phyloP scores from a whole-genome alignment of 345 rosid species.

The Corymbia maculata region DNA sequence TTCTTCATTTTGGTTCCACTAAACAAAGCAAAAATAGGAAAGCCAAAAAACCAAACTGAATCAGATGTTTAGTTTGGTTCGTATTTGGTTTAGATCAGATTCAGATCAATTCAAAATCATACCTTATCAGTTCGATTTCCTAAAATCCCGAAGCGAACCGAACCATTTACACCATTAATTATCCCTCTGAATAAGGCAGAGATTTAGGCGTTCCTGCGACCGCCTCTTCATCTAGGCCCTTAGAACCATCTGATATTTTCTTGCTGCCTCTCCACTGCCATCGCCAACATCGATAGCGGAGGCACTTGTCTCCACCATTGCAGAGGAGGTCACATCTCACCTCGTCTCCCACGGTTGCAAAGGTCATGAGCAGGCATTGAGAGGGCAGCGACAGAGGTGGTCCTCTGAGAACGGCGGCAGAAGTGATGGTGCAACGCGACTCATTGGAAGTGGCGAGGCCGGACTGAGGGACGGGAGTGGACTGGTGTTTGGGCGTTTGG shows the following conservation, averaged over 20 bases:
- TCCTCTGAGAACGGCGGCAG: neutral
- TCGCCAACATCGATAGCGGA: neutral
- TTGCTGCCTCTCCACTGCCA: neutral
- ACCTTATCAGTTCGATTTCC: too few species aligned
- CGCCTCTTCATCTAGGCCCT: too few species aligned
- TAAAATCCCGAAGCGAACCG: too few species aligned
- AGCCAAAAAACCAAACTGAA: too few species aligned
- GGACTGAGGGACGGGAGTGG: neutral
- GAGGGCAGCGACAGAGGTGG: neutral
- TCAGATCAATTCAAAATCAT: too few species aligned
- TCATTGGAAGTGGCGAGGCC: neutral
- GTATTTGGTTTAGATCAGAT: too few species aligned
- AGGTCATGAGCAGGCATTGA: neutral
- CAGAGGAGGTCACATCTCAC: neutral
- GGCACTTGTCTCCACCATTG: neutral
- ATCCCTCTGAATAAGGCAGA: too few species aligned
- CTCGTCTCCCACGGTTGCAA: neutral
- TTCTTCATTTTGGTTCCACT: too few species aligned
- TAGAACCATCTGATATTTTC: accelerated
- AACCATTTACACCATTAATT: too few species aligned
- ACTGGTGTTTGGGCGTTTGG: neutral
- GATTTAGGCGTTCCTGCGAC: too few species aligned
- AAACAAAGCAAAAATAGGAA: too few species aligned
- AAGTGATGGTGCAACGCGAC: neutral
- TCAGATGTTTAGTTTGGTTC: too few species aligned